These are phyloP conservation scores for Silene conica DNA, from an alignment of 148 eudicot species.

Conservation along the genomic window DNA sequence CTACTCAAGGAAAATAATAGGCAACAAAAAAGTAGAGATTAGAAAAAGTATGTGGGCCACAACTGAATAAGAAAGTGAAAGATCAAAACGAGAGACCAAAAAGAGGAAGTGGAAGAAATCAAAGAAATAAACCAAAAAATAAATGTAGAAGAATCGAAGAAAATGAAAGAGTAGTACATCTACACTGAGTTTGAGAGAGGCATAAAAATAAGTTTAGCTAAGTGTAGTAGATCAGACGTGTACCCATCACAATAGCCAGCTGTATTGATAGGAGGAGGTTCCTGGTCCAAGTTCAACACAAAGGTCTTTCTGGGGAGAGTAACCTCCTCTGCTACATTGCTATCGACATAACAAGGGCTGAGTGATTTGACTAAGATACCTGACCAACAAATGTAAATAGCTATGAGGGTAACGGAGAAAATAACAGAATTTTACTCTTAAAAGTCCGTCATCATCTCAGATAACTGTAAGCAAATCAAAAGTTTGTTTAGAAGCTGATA, in stretches of 20 bases:
- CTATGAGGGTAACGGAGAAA: not conserved
- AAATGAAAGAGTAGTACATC: not conserved
- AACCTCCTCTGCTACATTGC: constrained; percentile 32
- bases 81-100: too few species aligned
- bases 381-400: constrained; percentile 8
- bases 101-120: too few species aligned
- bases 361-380: constrained; percentile 23
- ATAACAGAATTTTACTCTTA: not conserved
- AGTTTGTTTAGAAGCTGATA: not conserved
- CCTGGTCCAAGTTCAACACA: constrained; percentile 31
- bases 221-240: constrained; percentile 8
- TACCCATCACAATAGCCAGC: constrained; percentile 34
- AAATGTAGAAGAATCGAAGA: too few species aligned
- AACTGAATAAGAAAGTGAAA: too few species aligned
- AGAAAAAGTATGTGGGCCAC: too few species aligned
- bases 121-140: too few species aligned
- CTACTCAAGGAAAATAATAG: too few species aligned
- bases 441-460: not conserved
- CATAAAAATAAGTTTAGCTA: not conserved
- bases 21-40: too few species aligned
- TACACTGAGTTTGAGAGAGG: not conserved
- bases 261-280: constrained; percentile 24
- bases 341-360: constrained; percentile 26
- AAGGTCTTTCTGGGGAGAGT: constrained; percentile 27
- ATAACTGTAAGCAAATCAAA: not conserved